A percentile compares a stretch with the other conserved stretches of the same genome.
phyloP scores from a whole-genome alignment of 805 yeast species.

The Sporopachydermia lactativora region DNA sequence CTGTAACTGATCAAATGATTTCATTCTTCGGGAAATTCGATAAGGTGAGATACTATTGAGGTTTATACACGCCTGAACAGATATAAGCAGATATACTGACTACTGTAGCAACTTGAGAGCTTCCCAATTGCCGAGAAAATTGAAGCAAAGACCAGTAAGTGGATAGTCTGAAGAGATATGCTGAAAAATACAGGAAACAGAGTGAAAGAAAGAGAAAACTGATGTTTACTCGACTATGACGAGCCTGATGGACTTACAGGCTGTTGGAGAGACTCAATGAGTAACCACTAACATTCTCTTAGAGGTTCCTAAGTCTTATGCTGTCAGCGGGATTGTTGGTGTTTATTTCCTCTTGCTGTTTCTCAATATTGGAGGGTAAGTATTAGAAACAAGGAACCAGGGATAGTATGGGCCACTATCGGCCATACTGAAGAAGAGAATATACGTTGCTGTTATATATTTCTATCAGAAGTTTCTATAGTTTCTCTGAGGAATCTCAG shows the following conservation, averaged over 20 bases:
- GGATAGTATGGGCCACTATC: too few relatives aligned
- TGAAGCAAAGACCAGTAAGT: constrained; percentile 26
- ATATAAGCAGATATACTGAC: constrained; percentile 1
- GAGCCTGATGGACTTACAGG: too few relatives aligned
- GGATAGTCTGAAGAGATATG: too few relatives aligned
- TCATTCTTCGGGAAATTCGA: constrained; percentile 1
- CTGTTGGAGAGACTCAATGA: too few relatives aligned
- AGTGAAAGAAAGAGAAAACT: too few relatives aligned
- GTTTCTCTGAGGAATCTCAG: too few relatives aligned
- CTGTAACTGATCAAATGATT: neutral
- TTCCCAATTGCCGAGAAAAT: constrained; percentile 15
- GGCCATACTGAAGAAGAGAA: too few relatives aligned
- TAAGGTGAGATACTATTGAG: neutral
- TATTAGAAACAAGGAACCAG: too few relatives aligned
- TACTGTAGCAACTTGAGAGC: neutral
- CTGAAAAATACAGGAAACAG: too few relatives aligned
- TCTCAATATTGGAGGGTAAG: constrained; percentile 73
- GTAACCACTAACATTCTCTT: constrained; percentile 15
- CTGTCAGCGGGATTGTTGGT: constrained; percentile 48
- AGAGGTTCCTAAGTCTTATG: constrained; percentile 68
- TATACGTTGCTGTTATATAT: too few relatives aligned
- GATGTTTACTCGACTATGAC: too few relatives aligned
- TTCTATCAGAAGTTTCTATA: too few relatives aligned
- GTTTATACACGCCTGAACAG: constrained; percentile 1
- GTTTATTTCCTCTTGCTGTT: constrained; percentile 68